Conservation (phyloP, 257 asterid species). For the Gynochthodes officinalis region DNA sequence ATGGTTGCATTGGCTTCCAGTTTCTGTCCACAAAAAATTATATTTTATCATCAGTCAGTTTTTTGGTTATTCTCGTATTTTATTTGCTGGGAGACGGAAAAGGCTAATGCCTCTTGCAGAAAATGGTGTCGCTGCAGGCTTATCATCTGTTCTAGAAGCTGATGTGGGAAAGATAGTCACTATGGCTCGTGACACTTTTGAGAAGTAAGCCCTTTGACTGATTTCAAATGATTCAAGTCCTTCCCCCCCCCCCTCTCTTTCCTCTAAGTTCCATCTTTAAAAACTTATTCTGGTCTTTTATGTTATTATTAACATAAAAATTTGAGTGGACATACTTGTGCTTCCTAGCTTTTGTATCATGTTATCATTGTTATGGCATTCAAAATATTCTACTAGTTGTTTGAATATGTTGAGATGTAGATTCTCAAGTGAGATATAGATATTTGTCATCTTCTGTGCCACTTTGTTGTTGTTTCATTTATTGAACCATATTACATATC, state of each 20-base stretch:
- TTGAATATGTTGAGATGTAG: background rate
- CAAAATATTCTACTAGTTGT: background rate
- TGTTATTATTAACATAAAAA: background rate
- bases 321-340: background rate
- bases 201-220: conserved; percentile 53
- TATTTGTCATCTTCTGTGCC: background rate
- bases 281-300: background rate
- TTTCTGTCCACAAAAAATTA: conserved; percentile 74
- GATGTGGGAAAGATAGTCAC: conserved; percentile 72
- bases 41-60: conserved; percentile 57
- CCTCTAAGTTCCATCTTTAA: background rate
- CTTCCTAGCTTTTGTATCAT: background rate
- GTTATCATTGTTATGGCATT: background rate
- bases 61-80: conserved; percentile 41
- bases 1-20: conserved; percentile 94
- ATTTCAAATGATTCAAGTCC: background rate
- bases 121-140: conserved; percentile 58
- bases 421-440: background rate
- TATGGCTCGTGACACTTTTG: conserved; percentile 79
- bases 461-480: background rate
- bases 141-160: conserved; percentile 82
- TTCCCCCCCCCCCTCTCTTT: background rate
- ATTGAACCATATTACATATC: background rate
- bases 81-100: conserved; percentile 47
- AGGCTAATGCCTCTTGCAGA: conserved; percentile 32